Percentiles rank a stretch among this genome's conserved stretches.
Evolutionary conservation across 2,329 filamentous ascomycete genomes (phyloP).

Genomic region (Sporothrix euskadiensis): DNA sequence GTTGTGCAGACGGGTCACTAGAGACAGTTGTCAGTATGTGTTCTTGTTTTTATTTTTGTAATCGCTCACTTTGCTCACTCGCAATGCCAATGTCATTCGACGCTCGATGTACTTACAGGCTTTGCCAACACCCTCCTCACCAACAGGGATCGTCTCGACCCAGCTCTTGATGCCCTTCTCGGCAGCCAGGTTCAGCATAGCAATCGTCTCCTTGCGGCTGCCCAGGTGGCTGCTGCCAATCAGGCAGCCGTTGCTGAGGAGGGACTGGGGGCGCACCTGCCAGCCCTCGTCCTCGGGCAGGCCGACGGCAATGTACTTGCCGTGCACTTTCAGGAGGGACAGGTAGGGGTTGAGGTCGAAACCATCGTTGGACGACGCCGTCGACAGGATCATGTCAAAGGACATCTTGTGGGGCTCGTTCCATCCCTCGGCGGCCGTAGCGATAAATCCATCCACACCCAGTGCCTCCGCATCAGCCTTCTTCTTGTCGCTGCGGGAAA

Average conservation of each 20-base stretch:
- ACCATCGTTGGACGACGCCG: conserved; percentile 65
- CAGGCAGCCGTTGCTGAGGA: conserved; percentile 72
- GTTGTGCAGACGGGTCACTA: conserved; percentile 64
- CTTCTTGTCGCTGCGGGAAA: conserved; percentile 61
- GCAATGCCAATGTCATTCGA: neutral
- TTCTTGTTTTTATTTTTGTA: neutral
- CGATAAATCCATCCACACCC: conserved; percentile 62
- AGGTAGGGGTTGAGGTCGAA: conserved; percentile 74
- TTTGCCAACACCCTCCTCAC: conserved; percentile 67
- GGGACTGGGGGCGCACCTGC: conserved; percentile 69
- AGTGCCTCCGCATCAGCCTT: conserved; percentile 59
- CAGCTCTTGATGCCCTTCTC: conserved; percentile 69
- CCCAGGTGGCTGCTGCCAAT: conserved; percentile 72
- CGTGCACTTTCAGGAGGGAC: conserved; percentile 76
- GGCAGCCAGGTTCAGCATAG: conserved; percentile 70
- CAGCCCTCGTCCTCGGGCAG: conserved; percentile 75
- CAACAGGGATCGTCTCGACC: conserved; percentile 73
- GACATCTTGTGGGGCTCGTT: conserved; percentile 58
- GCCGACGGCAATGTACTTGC: conserved; percentile 76
- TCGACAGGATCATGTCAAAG: conserved; percentile 77
- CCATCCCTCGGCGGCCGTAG: conserved; percentile 53
- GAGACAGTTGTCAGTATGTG: neutral
- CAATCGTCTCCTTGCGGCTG: conserved; percentile 66
- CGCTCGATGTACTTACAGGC: conserved; percentile 45
- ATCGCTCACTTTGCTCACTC: neutral